Evolutionary conservation across 371 early-diverging fungal species (phyloP), one percentile per base, ranked within the genome.

Genomic region (Thermomucor indicae-seudaticae): DNA sequence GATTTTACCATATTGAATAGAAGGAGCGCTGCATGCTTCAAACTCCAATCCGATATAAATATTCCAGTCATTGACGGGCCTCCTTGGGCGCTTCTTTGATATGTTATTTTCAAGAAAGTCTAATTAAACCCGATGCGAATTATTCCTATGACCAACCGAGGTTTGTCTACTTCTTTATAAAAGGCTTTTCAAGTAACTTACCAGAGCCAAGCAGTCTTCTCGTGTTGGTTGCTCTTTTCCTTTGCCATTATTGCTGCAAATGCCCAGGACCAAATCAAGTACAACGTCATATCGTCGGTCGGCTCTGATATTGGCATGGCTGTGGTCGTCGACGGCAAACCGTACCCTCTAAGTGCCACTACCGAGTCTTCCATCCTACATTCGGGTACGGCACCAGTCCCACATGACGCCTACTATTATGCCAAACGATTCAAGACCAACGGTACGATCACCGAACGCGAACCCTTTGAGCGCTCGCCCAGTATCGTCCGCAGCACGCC

Each of bases 331-430:
- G 59, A 59, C 14, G 42, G 47, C 12, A 32, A 43, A n/a, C 10
- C 45, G 8, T 64, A 59, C 43, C 52, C 49, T 11, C 34, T 63
- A 1, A 8, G n/a, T 8, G 20, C 27, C 0, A 11, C 51, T 20
- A 14, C 27, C 0, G 43, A 51, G n/a, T 14, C 38, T 5, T 16
- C 47, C 4, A 17, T 63, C 17, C 20, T 63, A 1, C 43, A 43
- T 10, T 45, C 49, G 0, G 64, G 64, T 11, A 5, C 23, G 11
- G 64, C 64, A 1, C 64, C 64, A 10, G n/a, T n/a, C 6, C 53
- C 55, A 1, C 20, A 32, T 17, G n/a, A 55, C 10, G 39, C 40
- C 8, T 58, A 58, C 20, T 16, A 23, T 0, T 55, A 58, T 23
- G 24, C 32, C 3, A 31, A 25, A 25, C 41, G 22, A 8, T n/a